Percentiles rank a stretch among this genome's conserved stretches.
phyloP scores from a whole-genome alignment of 768 basidiomycete genomes.

The Leucosporidium yakuticum region DNA sequence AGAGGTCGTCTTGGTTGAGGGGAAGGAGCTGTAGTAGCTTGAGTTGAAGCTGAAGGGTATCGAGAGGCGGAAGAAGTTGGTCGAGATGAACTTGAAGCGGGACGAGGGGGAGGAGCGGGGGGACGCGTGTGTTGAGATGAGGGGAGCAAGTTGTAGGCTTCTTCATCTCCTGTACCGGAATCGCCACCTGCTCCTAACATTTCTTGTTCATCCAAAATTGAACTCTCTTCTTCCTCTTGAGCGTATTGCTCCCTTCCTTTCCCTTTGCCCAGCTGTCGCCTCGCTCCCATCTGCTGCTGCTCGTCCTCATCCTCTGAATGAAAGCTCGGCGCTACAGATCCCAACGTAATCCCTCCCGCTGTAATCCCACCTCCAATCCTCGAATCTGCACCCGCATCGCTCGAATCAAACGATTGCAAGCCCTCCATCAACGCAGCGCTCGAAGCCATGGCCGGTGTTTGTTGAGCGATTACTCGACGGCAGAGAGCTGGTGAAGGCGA shows the following conservation, averaged over 20 bases:
- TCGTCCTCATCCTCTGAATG: not conserved
- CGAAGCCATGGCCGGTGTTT: not conserved
- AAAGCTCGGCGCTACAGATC: not conserved
- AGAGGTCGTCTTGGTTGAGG: no score
- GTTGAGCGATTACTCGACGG: not conserved
- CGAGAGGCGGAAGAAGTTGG: no score
- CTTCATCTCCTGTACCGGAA: not conserved
- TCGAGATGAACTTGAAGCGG: no score
- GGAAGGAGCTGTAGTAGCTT: no score
- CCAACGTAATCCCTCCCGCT: not conserved
- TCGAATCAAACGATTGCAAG: slow-evolving; percentile 1
- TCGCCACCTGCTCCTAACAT: not conserved
- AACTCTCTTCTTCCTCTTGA: not conserved
- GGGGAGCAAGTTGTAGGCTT: not conserved
- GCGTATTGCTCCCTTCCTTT: not conserved
- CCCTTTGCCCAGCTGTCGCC: not conserved
- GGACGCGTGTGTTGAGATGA: no score
- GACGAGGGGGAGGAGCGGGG: no score
- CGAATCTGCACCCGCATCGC: not conserved
- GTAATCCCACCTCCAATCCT: not conserved
- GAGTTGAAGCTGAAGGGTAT: no score
- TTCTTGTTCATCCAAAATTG: not conserved
- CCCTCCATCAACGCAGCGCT: not conserved
- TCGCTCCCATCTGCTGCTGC: not conserved
- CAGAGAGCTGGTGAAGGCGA: not conserved